A percentile compares a stretch with the other conserved stretches of the same genome.
Conservation (phyloP, 352 stramenopile genomes). For the Hyaloperonospora brassicae region DNA sequence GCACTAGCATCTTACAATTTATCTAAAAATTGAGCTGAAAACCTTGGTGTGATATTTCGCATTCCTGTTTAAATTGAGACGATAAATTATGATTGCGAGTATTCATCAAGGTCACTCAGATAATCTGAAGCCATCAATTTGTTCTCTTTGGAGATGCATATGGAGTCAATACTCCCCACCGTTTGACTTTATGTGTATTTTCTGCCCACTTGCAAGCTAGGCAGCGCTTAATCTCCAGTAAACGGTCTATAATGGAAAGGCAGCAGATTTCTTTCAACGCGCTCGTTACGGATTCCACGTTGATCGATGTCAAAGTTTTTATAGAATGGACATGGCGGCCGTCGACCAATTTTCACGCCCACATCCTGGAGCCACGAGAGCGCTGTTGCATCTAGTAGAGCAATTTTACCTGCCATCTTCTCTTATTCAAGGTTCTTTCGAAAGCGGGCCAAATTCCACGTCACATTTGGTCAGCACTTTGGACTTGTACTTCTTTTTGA, state of each 20-base stretch:
- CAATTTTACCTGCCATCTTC: too few relatives aligned
- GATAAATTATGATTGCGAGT: not conserved
- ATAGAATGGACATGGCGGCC: not conserved
- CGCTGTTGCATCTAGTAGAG: too few relatives aligned
- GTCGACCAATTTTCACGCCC: not conserved
- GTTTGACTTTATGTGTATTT: not conserved
- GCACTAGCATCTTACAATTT: not conserved
- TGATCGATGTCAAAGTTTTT: too few relatives aligned
- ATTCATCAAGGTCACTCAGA: not conserved
- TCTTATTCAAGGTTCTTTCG: not conserved
- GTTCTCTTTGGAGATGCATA: not conserved
- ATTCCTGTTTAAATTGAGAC: not conserved
- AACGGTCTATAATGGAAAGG: too few relatives aligned
- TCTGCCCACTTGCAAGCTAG: not conserved
- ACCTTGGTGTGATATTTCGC: not conserved
- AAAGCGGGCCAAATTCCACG: not conserved
- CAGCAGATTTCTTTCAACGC: too few relatives aligned
- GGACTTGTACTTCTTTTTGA: conserved; percentile 1
- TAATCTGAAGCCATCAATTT: not conserved
- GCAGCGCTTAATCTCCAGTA: not conserved
- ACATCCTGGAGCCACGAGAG: too few relatives aligned
- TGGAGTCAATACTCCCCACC: not conserved
- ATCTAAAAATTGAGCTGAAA: not conserved
- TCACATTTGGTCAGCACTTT: not conserved
- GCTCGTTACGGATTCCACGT: too few relatives aligned